Evolutionary conservation across 2,329 filamentous ascomycete genomes (phyloP).

Genomic region (Pseudocercospora macadamiae): DNA sequence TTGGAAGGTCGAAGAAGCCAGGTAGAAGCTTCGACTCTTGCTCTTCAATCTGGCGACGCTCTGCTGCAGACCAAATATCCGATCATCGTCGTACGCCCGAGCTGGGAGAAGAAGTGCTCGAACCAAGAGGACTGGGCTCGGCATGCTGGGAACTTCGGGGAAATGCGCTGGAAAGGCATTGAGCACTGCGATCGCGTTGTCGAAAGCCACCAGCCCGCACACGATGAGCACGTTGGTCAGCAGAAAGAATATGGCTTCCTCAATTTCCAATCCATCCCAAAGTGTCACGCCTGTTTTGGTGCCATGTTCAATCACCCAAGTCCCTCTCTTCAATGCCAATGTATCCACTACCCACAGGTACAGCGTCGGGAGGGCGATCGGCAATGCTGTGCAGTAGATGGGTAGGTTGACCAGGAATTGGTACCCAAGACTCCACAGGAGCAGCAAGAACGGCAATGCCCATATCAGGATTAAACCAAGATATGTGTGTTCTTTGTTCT

Average conservation of each 20-base stretch:
- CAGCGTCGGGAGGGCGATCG: slow-evolving; percentile 65
- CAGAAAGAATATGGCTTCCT: slow-evolving; percentile 75
- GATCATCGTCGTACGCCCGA: slow-evolving; percentile 58
- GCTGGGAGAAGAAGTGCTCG: slow-evolving; percentile 55
- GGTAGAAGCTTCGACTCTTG: slow-evolving; percentile 74
- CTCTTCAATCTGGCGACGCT: slow-evolving; percentile 60
- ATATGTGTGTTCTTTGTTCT: slow-evolving; percentile 61
- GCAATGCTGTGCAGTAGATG: slow-evolving; percentile 58
- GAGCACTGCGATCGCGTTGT: slow-evolving; percentile 68
- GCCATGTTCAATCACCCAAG: slow-evolving; percentile 69
- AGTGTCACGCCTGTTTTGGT: slow-evolving; percentile 68
- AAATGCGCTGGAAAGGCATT: slow-evolving; percentile 65
- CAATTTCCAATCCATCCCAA: slow-evolving; percentile 69
- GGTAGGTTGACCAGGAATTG: slow-evolving; percentile 67
- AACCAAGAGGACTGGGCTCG: slow-evolving; percentile 55
- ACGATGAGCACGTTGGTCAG: slow-evolving; percentile 71
- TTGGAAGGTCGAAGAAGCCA: slow-evolving; percentile 70
- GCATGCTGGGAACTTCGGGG: slow-evolving; percentile 52
- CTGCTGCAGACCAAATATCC: slow-evolving; percentile 62
- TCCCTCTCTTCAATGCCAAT: slow-evolving; percentile 66
- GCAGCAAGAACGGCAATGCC: slow-evolving; percentile 67
- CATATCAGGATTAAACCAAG: slow-evolving; percentile 70
- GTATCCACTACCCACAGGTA: slow-evolving; percentile 76
- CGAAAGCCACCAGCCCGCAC: slow-evolving; percentile 69
- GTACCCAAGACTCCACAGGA: slow-evolving; percentile 66